These are phyloP conservation scores for Setaria viridis DNA, from an alignment of 202 grass and related monocot species.

Conservation along the genomic window DNA sequence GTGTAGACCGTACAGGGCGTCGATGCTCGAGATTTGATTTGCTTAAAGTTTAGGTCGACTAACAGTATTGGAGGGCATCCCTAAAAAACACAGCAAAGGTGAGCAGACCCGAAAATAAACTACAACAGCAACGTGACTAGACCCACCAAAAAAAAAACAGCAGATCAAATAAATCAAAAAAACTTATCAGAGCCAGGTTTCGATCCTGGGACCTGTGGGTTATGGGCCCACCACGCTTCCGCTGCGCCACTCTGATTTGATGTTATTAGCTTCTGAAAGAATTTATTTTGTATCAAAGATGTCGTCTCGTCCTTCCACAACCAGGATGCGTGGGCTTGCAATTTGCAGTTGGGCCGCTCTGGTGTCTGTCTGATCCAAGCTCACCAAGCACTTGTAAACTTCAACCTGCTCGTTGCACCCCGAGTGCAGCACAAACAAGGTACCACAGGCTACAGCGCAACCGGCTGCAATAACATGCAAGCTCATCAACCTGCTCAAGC, in stretches of 20 bases:
- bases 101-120: too few species aligned
- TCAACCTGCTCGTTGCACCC: too few species aligned
- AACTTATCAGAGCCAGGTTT: conserved; percentile 82
- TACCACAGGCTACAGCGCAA: background rate
- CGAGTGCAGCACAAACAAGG: background rate
- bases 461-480: background rate
- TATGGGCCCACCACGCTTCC: conserved; percentile 97
- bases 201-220: conserved; percentile 96
- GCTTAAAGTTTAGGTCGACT: too few species aligned
- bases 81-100: too few species aligned
- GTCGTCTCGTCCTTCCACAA: too few species aligned
- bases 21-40: background rate
- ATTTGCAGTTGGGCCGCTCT: background rate
- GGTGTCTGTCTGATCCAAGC: too few species aligned
- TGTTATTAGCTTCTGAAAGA: background rate
- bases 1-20: background rate
- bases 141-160: background rate
- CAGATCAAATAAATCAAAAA: background rate
- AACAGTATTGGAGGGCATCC: too few species aligned
- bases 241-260: conserved; percentile 81
- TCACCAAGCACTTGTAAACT: too few species aligned
- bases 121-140: too few species aligned
- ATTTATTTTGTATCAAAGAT: too few species aligned
- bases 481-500: background rate
- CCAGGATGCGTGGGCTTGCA: background rate